Evolutionary conservation across 2,329 filamentous ascomycete genomes (phyloP).

Genomic region (Penicillium sp.): DNA sequence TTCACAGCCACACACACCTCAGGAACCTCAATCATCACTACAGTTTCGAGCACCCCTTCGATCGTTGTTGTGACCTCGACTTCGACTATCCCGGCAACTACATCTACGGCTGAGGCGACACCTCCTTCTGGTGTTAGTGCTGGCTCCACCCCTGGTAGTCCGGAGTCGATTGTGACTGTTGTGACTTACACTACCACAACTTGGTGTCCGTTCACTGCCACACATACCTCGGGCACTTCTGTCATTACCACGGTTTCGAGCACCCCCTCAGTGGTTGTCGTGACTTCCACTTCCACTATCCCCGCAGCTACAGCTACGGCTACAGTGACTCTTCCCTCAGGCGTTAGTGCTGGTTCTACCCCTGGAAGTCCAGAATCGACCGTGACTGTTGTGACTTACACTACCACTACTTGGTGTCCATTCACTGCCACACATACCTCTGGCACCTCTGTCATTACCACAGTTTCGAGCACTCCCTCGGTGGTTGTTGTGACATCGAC

Average conservation of each 20-base stretch:
- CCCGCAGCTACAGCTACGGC: slow-evolving; percentile 7
- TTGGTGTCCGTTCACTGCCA: slow-evolving; percentile 33
- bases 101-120: neutral
- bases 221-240: slow-evolving; percentile 46
- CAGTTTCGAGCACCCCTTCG: slow-evolving; percentile 55
- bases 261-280: slow-evolving; percentile 45
- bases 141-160: neutral
- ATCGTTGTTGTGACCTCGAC: slow-evolving; percentile 20
- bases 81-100: slow-evolving; percentile 42
- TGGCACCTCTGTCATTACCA: slow-evolving; percentile 48
- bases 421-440: slow-evolving; percentile 39
- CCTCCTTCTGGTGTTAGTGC: neutral
- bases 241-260: slow-evolving; percentile 52
- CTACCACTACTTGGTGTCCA: slow-evolving; percentile 33
- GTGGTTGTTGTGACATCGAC: slow-evolving; percentile 20
- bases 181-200: slow-evolving; percentile 32
- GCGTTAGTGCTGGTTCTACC: neutral
- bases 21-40: slow-evolving; percentile 48
- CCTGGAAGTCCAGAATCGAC: slow-evolving; percentile 11
- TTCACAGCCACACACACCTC: slow-evolving; percentile 39
- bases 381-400: slow-evolving; percentile 28
- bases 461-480: slow-evolving; percentile 55
- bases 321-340: neutral
- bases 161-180: slow-evolving; percentile 9
- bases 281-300: slow-evolving; percentile 42